phyloP scores from a whole-genome alignment of 2,329 filamentous ascomycete species.

The Beauveria rudraprayagi region DNA sequence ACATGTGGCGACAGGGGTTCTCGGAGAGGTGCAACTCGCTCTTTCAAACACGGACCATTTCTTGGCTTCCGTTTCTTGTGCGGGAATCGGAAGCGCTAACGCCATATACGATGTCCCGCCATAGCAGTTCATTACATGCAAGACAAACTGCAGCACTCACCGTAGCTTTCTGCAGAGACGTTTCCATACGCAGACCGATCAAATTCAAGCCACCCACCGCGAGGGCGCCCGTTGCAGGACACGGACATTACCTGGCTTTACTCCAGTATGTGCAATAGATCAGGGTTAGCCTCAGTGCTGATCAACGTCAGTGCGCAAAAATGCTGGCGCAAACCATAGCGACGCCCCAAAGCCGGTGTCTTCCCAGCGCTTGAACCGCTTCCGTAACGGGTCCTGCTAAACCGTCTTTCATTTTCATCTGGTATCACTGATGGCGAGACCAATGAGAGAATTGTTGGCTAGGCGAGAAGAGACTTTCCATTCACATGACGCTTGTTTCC shows the following conservation, averaged over 20 bases:
- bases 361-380: background rate
- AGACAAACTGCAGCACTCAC: background rate
- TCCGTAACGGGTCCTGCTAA: background rate
- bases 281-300: background rate
- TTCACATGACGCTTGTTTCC: background rate
- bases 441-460: background rate
- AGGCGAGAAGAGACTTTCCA: background rate
- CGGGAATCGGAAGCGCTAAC: background rate
- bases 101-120: background rate
- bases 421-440: background rate
- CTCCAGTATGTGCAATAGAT: background rate
- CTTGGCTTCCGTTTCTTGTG: background rate
- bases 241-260: background rate
- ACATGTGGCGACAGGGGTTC: conserved; percentile 7
- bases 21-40: background rate
- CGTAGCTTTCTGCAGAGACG: background rate
- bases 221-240: background rate
- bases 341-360: background rate
- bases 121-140: background rate
- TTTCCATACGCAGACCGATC: background rate
- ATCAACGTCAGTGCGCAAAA: background rate
- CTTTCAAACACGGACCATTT: background rate
- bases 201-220: background rate
- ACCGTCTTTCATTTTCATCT: background rate
- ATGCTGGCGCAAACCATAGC: background rate